These are phyloP conservation scores for Suillus spraguei DNA, from an alignment of 768 basidiomycete species.

Conservation along the genomic window DNA sequence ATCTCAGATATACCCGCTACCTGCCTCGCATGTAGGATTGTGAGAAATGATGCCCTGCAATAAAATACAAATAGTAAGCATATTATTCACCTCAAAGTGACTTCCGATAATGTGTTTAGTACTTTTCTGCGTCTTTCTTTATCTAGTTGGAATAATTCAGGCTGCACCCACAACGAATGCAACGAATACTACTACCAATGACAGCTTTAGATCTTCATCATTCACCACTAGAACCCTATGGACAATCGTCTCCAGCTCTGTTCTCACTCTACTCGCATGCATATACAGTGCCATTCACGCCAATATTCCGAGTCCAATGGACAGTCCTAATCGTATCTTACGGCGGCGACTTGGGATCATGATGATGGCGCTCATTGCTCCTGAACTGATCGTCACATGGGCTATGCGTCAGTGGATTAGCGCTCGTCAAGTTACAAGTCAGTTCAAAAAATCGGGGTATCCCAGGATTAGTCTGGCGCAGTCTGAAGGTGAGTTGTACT, in stretches of 20 bases:
- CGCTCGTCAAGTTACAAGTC: background rate
- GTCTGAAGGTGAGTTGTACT: background rate
- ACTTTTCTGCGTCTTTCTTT: slow-evolving; percentile 17
- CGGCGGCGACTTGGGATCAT: background rate
- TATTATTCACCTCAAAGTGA: too few relatives aligned
- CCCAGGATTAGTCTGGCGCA: too few relatives aligned
- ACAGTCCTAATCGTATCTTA: background rate
- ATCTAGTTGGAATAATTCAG: background rate
- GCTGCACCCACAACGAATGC: background rate
- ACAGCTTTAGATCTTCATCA: background rate
- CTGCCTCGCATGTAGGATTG: too few relatives aligned
- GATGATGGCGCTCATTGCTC: background rate
- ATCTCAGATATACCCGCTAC: too few relatives aligned
- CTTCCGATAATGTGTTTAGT: background rate
- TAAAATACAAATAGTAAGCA: too few relatives aligned
- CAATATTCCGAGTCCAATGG: slow-evolving; percentile 21
- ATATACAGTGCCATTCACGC: slow-evolving; percentile 30
- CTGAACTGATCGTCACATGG: slow-evolving; percentile 3
- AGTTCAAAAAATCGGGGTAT: background rate
- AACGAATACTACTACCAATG: background rate
- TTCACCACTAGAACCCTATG: slow-evolving; percentile 21
- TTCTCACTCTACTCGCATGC: slow-evolving; percentile 27
- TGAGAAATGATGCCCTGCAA: too few relatives aligned
- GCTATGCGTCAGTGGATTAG: slow-evolving; percentile 22
- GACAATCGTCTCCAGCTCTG: slow-evolving; percentile 16